phyloP scores from a whole-genome alignment of 768 basidiomycete genomes.

The Albatrellus ellisii region DNA sequence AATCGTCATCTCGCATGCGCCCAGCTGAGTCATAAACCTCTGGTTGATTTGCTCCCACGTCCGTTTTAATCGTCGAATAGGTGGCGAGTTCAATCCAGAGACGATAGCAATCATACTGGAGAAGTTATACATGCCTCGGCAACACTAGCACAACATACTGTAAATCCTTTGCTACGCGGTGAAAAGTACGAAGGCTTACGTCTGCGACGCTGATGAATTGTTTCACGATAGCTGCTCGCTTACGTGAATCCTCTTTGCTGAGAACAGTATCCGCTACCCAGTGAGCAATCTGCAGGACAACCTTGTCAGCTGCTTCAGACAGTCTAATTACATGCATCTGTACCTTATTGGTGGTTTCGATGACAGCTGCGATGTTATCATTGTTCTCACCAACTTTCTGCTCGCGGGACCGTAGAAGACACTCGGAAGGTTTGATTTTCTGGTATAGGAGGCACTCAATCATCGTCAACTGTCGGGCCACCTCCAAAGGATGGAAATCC shows the following conservation, averaged over 20 bases:
- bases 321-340: constrained; percentile 12
- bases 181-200: constrained; percentile 32
- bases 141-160: constrained; percentile 40
- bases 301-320: background rate
- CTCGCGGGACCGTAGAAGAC: constrained; percentile 72
- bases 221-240: constrained; percentile 71
- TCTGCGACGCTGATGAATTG: constrained; percentile 89
- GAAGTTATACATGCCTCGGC: constrained; percentile 83
- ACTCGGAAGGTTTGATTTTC: constrained; percentile 83
- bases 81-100: constrained; percentile 87
- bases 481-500: constrained; percentile 80
- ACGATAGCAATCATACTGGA: constrained; percentile 95
- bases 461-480: constrained; percentile 88
- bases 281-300: constrained; percentile 56
- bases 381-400: constrained; percentile 50
- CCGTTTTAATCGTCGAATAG: constrained; percentile 83
- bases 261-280: constrained; percentile 89
- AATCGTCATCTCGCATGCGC: constrained; percentile 77
- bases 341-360: constrained; percentile 80
- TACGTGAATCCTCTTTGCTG: constrained; percentile 66
- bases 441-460: constrained; percentile 81
- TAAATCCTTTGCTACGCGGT: constrained; percentile 4
- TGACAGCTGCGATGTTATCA: constrained; percentile 80
- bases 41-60: constrained; percentile 86
- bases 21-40: constrained; percentile 60